phyloP scores from a whole-genome alignment of 2,329 filamentous ascomycete genomes.

The Fusarium sublunatum region DNA sequence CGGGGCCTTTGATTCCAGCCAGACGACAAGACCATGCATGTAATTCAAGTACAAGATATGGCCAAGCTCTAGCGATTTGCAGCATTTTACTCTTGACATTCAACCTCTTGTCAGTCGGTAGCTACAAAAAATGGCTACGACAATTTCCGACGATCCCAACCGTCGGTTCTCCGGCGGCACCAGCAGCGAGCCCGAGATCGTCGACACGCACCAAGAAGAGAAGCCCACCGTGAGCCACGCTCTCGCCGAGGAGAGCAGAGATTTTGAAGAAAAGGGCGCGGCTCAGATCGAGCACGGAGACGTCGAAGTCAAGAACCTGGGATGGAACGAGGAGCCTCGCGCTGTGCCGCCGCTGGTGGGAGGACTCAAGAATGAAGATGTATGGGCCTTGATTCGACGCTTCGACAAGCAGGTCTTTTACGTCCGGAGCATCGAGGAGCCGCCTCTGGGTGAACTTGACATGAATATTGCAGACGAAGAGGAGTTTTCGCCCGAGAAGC shows the following conservation, averaged over 20 bases:
- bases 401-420: constrained; percentile 78
- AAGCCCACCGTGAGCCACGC: constrained; percentile 52
- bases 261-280: constrained; percentile 55
- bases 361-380: constrained; percentile 76
- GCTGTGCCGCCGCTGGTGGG: constrained; percentile 72
- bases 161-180: constrained; percentile 29
- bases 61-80: not conserved
- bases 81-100: not conserved
- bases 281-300: constrained; percentile 61
- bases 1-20: constrained; percentile 33
- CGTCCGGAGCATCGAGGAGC: constrained; percentile 71
- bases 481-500: constrained; percentile 85
- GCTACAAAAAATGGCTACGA: constrained; percentile 19
- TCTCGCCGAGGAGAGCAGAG: constrained; percentile 49
- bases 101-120: not conserved
- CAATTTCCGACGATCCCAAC: constrained; percentile 17
- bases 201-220: constrained; percentile 45
- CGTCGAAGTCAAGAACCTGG: constrained; percentile 71
- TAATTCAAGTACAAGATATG: not conserved
- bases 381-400: constrained; percentile 77
- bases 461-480: constrained; percentile 85
- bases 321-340: constrained; percentile 73
- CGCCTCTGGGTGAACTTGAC: constrained; percentile 74
- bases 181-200: constrained; percentile 47
- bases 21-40: too few species aligned